Conservation (phyloP, 1,284 basidiomycete genomes). For the Bjerkandera adusta region DNA sequence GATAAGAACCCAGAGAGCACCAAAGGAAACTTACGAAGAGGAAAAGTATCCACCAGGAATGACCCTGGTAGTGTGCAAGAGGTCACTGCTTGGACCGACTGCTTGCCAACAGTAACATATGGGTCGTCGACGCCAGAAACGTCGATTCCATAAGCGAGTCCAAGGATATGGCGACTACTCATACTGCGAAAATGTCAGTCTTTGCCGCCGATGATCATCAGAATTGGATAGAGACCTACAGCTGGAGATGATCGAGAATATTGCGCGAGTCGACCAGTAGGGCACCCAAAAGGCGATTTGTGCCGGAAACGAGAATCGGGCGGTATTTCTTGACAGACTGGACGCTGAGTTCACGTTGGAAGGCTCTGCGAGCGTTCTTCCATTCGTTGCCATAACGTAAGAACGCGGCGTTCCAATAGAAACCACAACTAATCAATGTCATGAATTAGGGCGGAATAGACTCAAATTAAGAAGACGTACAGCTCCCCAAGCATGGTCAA, state of each 20-base stretch:
- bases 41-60: conserved; percentile 3
- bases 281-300: background rate
- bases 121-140: conserved; percentile 20
- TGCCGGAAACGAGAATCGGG: background rate
- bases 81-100: conserved; percentile 2
- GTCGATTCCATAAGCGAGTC: conserved; percentile 29
- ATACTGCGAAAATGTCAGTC: background rate
- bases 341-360: conserved; percentile 38
- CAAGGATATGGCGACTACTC: conserved; percentile 24
- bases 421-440: conserved; percentile 39
- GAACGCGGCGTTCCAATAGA: conserved; percentile 49
- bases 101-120: conserved; percentile 21
- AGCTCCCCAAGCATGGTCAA: background rate
- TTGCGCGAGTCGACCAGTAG: background rate
- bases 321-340: conserved; percentile 14
- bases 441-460: background rate
- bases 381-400: conserved; percentile 52
- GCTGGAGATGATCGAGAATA: background rate
- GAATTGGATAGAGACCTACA: too few relatives aligned
- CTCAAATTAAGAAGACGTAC: background rate
- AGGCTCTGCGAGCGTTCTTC: conserved; percentile 47
- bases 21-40: background rate
- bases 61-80: background rate
- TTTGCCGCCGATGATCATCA: too few relatives aligned
- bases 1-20: background rate